Evolutionary conservation across 75 land plant genomes (phyloP), one percentile per base, ranked within the genome.

Genomic region (Cupressus sempervirens): DNA sequence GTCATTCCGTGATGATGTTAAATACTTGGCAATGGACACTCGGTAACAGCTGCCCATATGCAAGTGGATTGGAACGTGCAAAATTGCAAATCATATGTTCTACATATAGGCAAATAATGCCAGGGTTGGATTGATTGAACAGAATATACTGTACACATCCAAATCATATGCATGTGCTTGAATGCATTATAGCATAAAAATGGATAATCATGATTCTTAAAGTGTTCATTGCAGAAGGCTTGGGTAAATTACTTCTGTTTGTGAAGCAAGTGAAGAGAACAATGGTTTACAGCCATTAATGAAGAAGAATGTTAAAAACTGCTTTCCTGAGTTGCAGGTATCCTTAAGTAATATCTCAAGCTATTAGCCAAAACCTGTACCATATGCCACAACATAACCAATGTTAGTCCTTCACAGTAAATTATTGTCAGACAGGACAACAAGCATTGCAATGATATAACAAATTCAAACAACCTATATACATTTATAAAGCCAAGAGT

Each of bases 281-380:
- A 43, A 45, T 45, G 81, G 45, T 11, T 23, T 79, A 43, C 50
- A 26, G 45, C 26, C 43, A 79, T 45, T 12, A 45, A 45, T 45
- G 15, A 79, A 11, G 45, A 82, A 82, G 29, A 52, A 34, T 34
- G 16, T 56, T 88, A 94, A 85, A 92, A 94, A 85, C 95, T 94
- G 16, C 93, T 84, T 46, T 94, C 95, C 72, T 94, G 89, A 12
- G 95, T 94, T 35, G 86, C 80, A 43, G 95, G 95, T 53, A 93
- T 88, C 88, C 92, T 92, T 86, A 94, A 81, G 79, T 83, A 94
- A 65, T 94, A 94, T 65, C 93, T 70, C 84, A 94, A 88, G 77
- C 93, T 94, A 75, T 94, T 94, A 38, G 88, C 86, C 73, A 94
- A 77, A 84, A 93, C 95, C 95, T 93, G 90, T 79, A 67, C 79